These are phyloP conservation scores for Epithele typhae DNA, from an alignment of 768 basidiomycete species.

Conservation along the genomic window DNA sequence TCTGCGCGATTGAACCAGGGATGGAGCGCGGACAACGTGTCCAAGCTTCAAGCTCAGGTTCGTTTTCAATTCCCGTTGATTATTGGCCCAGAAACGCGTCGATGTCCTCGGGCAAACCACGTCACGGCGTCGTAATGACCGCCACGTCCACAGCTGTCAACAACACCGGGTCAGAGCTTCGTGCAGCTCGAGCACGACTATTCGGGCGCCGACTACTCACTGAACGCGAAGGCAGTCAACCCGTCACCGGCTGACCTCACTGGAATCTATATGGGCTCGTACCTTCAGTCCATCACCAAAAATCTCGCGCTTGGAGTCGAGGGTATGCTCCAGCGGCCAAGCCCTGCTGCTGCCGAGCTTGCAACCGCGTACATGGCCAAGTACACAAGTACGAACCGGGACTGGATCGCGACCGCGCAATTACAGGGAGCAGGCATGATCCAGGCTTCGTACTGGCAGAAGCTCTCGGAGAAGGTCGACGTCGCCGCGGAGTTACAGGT, in stretches of 20 bases:
- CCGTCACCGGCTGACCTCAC: slow-evolving; percentile 83
- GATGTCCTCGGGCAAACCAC: not conserved
- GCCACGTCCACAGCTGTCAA: slow-evolving; percentile 55
- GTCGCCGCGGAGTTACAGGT: slow-evolving; percentile 93
- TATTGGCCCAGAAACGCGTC: slow-evolving; percentile 7
- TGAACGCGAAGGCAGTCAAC: slow-evolving; percentile 88
- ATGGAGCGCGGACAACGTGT: slow-evolving; percentile 72
- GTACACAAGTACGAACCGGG: slow-evolving; percentile 63
- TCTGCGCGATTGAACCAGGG: slow-evolving; percentile 86
- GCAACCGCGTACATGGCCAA: slow-evolving; percentile 79
- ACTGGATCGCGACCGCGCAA: slow-evolving; percentile 93
- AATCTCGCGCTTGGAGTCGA: slow-evolving; percentile 87
- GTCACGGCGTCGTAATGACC: slow-evolving; percentile 10
- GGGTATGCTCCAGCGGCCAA: slow-evolving; percentile 74
- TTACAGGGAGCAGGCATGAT: slow-evolving; percentile 77
- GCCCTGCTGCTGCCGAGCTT: slow-evolving; percentile 65
- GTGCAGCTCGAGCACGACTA: slow-evolving; percentile 93
- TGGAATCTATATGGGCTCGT: slow-evolving; percentile 88
- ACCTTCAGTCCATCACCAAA: slow-evolving; percentile 90
- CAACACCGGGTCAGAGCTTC: slow-evolving; percentile 81
- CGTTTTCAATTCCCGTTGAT: slow-evolving; percentile 20
- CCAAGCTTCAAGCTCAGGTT: slow-evolving; percentile 89
- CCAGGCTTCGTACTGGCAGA: slow-evolving; percentile 96
- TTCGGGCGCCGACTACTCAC: slow-evolving; percentile 78
- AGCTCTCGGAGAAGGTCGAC: slow-evolving; percentile 91